These are phyloP conservation scores for Mycena haematopus DNA, from an alignment of 768 basidiomycete genomes.

Conservation along the genomic window DNA sequence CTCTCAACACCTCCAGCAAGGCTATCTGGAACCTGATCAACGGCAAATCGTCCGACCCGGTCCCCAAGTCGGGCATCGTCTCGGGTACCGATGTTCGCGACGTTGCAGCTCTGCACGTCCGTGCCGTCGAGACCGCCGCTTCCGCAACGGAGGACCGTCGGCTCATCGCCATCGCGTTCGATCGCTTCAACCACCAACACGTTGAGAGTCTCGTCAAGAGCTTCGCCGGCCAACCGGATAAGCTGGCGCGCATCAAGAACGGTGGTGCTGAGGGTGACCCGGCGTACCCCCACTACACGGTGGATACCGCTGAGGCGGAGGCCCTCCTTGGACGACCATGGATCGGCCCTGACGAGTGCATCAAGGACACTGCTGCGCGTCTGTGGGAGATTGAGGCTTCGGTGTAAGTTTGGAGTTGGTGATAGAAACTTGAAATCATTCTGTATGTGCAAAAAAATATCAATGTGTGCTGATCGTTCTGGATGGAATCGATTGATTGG, in stretches of 20 bases:
- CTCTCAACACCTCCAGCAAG: slow-evolving; percentile 9
- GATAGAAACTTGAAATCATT: no score
- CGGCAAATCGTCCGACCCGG: slow-evolving; percentile 3
- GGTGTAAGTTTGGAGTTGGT: not conserved
- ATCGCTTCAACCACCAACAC: slow-evolving; percentile 11
- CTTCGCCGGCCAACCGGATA: slow-evolving; percentile 7
- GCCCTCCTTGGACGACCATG: slow-evolving; percentile 9
- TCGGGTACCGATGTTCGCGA: slow-evolving; percentile 5
- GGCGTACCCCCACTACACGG: slow-evolving; percentile 5
- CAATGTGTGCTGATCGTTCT: no score
- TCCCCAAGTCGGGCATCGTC: not conserved
- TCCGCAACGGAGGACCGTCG: slow-evolving; percentile 3
- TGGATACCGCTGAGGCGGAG: slow-evolving; percentile 10
- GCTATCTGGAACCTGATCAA: slow-evolving; percentile 4
- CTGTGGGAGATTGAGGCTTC: slow-evolving; percentile 3
- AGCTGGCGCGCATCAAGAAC: slow-evolving; percentile 11
- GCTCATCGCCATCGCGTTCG: slow-evolving; percentile 11
- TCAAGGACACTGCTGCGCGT: slow-evolving; percentile 4
- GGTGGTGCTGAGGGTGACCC: slow-evolving; percentile 6
- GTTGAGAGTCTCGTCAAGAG: not conserved
- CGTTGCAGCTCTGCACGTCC: slow-evolving; percentile 9
- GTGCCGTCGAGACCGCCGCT: slow-evolving; percentile 4
- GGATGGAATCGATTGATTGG: no score
- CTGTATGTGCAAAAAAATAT: no score
- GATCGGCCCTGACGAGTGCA: not conserved